phyloP scores from a whole-genome alignment of 2,329 filamentous ascomycete genomes.

The Pestalotiopsis sp. region DNA sequence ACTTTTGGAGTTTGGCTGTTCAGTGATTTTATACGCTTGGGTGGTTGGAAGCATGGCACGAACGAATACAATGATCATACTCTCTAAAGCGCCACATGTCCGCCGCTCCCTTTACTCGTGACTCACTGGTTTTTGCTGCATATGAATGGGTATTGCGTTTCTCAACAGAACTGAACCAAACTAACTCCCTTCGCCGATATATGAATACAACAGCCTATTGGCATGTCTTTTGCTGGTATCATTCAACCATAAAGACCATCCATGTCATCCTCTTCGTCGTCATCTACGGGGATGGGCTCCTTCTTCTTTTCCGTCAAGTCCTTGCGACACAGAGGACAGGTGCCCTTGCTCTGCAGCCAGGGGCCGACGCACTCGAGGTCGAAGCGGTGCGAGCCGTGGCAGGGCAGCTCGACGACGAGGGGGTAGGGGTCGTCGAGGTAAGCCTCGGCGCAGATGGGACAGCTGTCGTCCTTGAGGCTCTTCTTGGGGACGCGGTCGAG shows the following conservation, averaged over 20 bases:
- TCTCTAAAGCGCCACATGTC: neutral
- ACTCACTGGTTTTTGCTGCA: neutral
- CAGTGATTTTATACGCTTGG: neutral
- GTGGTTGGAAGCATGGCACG: neutral
- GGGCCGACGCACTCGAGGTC: constrained; percentile 69
- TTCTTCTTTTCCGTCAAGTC: constrained; percentile 58
- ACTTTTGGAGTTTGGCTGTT: constrained; percentile 11
- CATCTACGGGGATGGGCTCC: constrained; percentile 40
- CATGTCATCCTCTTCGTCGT: constrained; percentile 55
- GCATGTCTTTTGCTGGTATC: neutral
- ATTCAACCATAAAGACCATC: constrained; percentile 46
- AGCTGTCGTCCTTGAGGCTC: constrained; percentile 53
- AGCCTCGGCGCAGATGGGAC: constrained; percentile 63
- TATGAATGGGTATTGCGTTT: constrained; percentile 16
- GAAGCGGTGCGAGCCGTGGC: constrained; percentile 54
- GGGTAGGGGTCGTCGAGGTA: constrained; percentile 63
- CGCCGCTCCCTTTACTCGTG: neutral
- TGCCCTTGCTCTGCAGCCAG: constrained; percentile 65
- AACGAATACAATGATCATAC: neutral
- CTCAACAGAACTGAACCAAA: neutral
- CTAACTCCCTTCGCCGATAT: neutral
- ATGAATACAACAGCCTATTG: neutral
- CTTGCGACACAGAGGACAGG: constrained; percentile 62
- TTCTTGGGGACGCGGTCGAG: constrained; percentile 59
- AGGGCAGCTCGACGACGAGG: constrained; percentile 65